Conservation (phyloP, 2,329 filamentous ascomycete species). For the Lasiodiplodia hormozganensis region DNA sequence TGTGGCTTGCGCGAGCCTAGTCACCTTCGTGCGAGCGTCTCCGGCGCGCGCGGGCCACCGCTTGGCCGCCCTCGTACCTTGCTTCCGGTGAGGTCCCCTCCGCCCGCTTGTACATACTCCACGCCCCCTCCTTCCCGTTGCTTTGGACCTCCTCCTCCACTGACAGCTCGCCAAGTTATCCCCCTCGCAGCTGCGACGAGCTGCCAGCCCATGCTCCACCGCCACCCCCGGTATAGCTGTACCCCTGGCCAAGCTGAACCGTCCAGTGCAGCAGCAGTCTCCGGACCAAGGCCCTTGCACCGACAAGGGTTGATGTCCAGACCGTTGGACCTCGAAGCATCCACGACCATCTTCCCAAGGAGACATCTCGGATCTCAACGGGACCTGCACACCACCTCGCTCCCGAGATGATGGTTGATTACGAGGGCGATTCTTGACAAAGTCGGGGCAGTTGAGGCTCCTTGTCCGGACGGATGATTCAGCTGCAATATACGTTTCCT, state of each 20-base stretch:
- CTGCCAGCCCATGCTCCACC: conserved; percentile 9
- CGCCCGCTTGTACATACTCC: not conserved
- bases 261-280: not conserved
- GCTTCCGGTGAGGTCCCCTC: not conserved
- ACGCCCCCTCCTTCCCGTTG: not conserved
- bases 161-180: conserved; percentile 11
- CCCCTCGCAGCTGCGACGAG: conserved; percentile 14
- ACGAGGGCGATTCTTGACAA: no score
- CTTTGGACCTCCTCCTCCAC: conserved; percentile 9
- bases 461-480: no score
- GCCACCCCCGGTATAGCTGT: conserved; percentile 7
- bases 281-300: not conserved
- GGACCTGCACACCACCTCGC: not conserved
- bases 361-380: not conserved
- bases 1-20: no score
- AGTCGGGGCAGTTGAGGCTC: no score
- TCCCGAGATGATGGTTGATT: no score
- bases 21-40: no score
- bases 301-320: not conserved
- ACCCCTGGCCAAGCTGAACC: not conserved
- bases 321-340: conserved; percentile 18
- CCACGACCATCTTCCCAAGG: conserved; percentile 14
- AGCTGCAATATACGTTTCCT: no score
- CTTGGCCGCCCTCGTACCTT: not conserved
- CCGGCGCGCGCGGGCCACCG: no score